Percentiles rank a stretch among this genome's conserved stretches.
phyloP scores from a whole-genome alignment of 768 basidiomycete species.

The Pleurotus salmoneostramineus region DNA sequence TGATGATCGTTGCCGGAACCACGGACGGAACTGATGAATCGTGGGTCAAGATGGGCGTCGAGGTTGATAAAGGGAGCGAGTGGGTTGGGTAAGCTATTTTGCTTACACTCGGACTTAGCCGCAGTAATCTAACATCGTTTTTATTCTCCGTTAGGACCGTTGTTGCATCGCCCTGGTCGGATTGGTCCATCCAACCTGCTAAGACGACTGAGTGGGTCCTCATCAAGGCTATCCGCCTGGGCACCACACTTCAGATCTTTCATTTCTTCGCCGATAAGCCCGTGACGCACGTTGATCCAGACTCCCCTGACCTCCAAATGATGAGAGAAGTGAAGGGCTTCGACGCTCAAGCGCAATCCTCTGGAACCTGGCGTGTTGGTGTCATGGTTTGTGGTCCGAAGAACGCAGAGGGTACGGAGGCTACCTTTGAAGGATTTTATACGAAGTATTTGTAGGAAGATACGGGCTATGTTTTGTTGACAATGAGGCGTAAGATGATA shows the following conservation, averaged over 20 bases:
- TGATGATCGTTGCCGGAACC: conserved; percentile 6
- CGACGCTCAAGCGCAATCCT: not conserved
- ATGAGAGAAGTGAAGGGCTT: conserved; percentile 11
- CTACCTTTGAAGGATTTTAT: conserved; percentile 7
- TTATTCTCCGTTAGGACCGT: not conserved
- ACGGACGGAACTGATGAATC: not conserved
- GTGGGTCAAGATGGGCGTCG: conserved; percentile 9
- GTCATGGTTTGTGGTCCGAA: conserved; percentile 13
- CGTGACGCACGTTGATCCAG: not conserved
- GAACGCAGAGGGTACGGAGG: conserved; percentile 9
- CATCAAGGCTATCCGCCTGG: conserved; percentile 5
- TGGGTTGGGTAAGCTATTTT: conserved; percentile 6
- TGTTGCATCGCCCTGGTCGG: conserved; percentile 10
- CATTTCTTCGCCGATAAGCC: conserved; percentile 2
- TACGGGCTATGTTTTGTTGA: no score
- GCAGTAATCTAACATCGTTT: no score
- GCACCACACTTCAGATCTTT: not conserved
- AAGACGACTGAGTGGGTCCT: conserved; percentile 2
- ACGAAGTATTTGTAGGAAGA: conserved; percentile 2
- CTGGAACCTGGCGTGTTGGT: conserved; percentile 6
- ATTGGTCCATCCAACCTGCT: conserved; percentile 10
- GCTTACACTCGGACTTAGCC: no score
- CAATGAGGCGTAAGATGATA: no score
- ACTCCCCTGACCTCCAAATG: not conserved
- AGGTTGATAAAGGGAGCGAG: conserved; percentile 10